These are phyloP conservation scores for Powellomyces hirtus DNA, from an alignment of 192 early-diverging fungal genomes.

Conservation along the genomic window DNA sequence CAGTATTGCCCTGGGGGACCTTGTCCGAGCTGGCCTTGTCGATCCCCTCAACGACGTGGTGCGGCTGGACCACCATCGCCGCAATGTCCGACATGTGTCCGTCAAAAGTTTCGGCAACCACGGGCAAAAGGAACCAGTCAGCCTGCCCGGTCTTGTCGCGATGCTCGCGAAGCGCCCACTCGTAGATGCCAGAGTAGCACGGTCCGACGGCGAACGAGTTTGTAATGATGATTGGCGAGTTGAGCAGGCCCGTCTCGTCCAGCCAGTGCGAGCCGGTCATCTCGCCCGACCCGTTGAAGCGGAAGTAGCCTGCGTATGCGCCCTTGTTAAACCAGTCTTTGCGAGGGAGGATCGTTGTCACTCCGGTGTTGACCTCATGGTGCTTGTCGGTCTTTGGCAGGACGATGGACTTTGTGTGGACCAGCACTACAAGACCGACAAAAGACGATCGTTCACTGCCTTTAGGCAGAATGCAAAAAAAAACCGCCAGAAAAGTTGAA, in stretches of 20 bases:
- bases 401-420: not conserved
- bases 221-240: constrained; percentile 4
- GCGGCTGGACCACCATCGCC: not conserved
- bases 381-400: not conserved
- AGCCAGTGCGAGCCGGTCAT: constrained; percentile 11
- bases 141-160: not conserved
- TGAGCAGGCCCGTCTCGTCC: not conserved
- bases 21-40: not conserved
- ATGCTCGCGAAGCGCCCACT: not conserved
- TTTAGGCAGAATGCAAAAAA: too few relatives aligned
- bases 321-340: constrained; percentile 1
- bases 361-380: constrained; percentile 1
- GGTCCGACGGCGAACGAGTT: constrained; percentile 3
- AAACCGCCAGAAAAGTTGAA: too few relatives aligned
- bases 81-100: constrained; percentile 2
- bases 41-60: not conserved
- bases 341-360: not conserved
- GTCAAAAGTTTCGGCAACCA: not conserved
- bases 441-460: too few relatives aligned
- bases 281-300: not conserved
- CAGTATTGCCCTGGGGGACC: constrained; percentile 1
- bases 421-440: too few relatives aligned
- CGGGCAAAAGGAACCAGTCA: constrained; percentile 4
- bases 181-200: not conserved
- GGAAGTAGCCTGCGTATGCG: constrained; percentile 1